These are phyloP conservation scores for Populus tremula DNA, from an alignment of 345 rosid species.

Conservation along the genomic window DNA sequence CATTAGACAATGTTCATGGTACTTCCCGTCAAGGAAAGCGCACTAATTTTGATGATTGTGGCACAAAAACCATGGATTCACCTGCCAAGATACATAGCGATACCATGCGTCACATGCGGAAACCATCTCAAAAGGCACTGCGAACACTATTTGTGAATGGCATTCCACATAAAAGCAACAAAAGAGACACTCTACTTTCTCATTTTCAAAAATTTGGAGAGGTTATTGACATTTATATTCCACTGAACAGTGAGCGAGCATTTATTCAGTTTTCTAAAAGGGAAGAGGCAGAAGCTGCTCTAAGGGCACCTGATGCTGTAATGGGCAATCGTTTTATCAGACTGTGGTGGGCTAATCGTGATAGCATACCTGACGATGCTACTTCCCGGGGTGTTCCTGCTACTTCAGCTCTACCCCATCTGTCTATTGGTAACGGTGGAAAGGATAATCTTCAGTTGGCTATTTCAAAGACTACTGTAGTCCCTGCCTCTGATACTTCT, in stretches of 20 bases:
- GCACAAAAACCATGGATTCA: conserved; percentile 35
- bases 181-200: conserved; percentile 74
- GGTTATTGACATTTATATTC: conserved; percentile 85
- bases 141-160: conserved; percentile 84
- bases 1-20: conserved; percentile 33
- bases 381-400: conserved; percentile 36
- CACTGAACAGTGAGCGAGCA: conserved; percentile 74
- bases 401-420: conserved; percentile 38
- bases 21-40: conserved; percentile 49
- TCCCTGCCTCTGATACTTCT: conserved; percentile 38
- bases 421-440: conserved; percentile 40
- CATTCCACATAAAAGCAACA: conserved; percentile 77
- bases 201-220: conserved; percentile 91
- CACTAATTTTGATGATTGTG: conserved; percentile 37
- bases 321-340: conserved; percentile 99
- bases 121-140: conserved; percentile 73
- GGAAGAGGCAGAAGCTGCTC: conserved; percentile 96
- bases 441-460: conserved; percentile 49
- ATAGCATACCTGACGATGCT: conserved; percentile 66
- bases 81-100: conserved; percentile 46
- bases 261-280: conserved; percentile 92
- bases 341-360: conserved; percentile 98
- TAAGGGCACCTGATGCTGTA: conserved; percentile 93
- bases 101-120: conserved; percentile 39
- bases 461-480: conserved; percentile 34